These are phyloP conservation scores for Pistacia vera DNA, from an alignment of 345 rosid species.

Conservation along the genomic window DNA sequence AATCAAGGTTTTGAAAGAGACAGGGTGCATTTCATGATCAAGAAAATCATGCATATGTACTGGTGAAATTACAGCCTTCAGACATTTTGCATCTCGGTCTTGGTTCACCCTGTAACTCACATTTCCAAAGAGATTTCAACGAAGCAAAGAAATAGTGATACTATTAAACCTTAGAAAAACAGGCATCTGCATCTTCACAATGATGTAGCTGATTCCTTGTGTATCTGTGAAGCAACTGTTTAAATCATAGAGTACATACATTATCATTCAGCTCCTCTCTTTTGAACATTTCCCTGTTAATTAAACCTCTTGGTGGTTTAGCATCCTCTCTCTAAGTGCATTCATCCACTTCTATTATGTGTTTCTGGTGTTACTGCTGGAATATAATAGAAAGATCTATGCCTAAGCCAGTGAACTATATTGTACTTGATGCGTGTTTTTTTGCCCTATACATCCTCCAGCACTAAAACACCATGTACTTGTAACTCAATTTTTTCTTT, in stretches of 20 bases:
- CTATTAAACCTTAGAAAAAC: neutral
- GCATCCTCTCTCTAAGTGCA: neutral
- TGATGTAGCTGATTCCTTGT: neutral
- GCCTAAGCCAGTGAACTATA: neutral
- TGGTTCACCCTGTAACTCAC: neutral
- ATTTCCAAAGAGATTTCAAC: neutral
- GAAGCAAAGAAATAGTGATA: neutral
- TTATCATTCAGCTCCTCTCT: neutral
- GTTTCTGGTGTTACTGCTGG: neutral
- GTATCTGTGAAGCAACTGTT: neutral
- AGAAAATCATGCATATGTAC: neutral
- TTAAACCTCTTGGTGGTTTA: slow-evolving; percentile 7
- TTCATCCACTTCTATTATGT: neutral
- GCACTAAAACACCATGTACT: neutral
- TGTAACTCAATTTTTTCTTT: neutral
- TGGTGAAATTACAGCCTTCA: neutral
- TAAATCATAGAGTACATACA: neutral
- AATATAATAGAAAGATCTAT: neutral
- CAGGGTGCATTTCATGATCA: neutral
- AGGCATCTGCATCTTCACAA: neutral
- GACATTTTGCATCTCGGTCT: neutral
- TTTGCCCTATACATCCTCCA: neutral
- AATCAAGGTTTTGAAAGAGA: neutral
- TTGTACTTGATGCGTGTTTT: neutral
- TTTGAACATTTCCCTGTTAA: neutral